Base-by-base conservation (phyloP, 139 green algal genomes). In the Chlamydomonas eustigma region DNA sequence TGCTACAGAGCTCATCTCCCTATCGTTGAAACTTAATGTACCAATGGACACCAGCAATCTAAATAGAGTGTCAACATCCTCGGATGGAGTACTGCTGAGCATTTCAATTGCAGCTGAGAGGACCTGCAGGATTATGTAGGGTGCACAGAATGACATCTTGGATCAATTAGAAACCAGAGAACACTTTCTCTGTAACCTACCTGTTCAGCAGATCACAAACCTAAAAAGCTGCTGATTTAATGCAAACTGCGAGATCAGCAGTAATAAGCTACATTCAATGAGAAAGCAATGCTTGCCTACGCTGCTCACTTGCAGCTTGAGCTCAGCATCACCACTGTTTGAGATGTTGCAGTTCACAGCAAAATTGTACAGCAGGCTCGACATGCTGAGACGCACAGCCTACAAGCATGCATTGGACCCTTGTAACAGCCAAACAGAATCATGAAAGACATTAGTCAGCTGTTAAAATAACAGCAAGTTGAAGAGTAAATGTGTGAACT, bases 311-410 rank as follows among this genome's bases (percentile, higher is more conserved):
- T 88, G 86, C 69, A 84, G 69, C 64, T 85, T 80, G 65, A 76
- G 37, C 31, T 85, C 80, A 34, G 80, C 77, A 4, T 58, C 39
- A 12, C 67, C 64, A 28, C 73, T 24, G 24, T 39, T 37, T 35
- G 51, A 39, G 18, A 3, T 3, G 50, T 32, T 30, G 68, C 37
- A 64, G 25, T 74, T 37, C 22, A 87, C 79, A 8, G 80, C 75
- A 18, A 85, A 80, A 70, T 95, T 94, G 35, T 85, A 76, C 73
- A 94, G 77, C 69, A 94, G 82, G 1, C 82, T 91, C 25, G 90
- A 87, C n/a, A 81, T 52, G 4, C 75, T 83, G 25, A 89, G 74
- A 28, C 90, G 88, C 44, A 92, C 85, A 22, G 73, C 78, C 79
- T 94, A 91, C 68, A 39, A 80, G 1, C 5, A 35, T 12, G 37